phyloP scores from a whole-genome alignment of 257 asterid genomes.

The Anisodus acutangulus region DNA sequence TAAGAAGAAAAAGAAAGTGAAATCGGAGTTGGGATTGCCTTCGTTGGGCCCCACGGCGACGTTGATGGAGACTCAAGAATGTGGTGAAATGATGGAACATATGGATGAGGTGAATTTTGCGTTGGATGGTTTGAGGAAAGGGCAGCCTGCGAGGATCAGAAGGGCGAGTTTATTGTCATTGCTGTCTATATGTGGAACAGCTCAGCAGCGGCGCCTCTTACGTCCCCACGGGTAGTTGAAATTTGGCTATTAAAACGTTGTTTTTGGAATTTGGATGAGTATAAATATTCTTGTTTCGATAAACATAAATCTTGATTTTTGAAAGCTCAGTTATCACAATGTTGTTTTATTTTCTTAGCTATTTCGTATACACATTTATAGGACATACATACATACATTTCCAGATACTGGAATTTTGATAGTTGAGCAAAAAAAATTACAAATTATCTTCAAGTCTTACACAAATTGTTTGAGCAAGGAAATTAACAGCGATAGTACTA shows the following conservation, averaged over 20 bases:
- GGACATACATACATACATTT: neutral
- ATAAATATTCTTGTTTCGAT: neutral
- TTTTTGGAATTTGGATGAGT: neutral
- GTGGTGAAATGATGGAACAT: constrained; percentile 89
- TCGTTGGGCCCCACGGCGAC: constrained; percentile 57
- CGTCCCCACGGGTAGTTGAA: constrained; percentile 70
- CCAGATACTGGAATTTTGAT: neutral
- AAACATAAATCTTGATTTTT: constrained; percentile 16
- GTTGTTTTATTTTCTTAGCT: neutral
- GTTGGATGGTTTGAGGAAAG: constrained; percentile 86
- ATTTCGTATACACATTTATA: neutral
- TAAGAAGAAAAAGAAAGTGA: constrained; percentile 58
- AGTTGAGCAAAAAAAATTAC: neutral
- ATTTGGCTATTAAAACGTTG: constrained; percentile 30
- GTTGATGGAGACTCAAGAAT: constrained; percentile 89
- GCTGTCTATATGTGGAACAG: constrained; percentile 62
- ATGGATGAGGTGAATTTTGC: constrained; percentile 91
- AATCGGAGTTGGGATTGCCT: constrained; percentile 41
- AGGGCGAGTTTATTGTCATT: constrained; percentile 70
- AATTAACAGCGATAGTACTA: neutral
- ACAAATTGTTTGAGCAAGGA: neutral
- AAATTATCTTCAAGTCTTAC: neutral
- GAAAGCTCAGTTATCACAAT: neutral
- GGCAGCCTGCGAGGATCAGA: constrained; percentile 67
- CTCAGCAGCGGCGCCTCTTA: constrained; percentile 64